Evolutionary conservation across 768 basidiomycete species (phyloP).

Genomic region (Russula griseocarnosa): DNA sequence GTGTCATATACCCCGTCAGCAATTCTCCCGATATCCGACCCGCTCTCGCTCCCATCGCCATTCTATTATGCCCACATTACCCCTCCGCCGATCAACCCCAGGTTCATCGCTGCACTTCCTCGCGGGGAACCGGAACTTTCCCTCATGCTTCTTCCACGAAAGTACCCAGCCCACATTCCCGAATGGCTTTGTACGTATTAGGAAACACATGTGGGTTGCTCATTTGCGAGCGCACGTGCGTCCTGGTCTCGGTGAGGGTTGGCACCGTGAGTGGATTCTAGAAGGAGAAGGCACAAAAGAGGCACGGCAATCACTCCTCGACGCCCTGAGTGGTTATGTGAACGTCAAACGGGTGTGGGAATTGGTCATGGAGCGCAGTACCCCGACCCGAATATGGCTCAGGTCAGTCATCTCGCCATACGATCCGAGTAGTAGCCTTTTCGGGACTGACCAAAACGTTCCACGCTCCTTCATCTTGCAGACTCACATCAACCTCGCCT

Average conservation of each 20-base stretch:
- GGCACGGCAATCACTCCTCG: constrained; percentile 52
- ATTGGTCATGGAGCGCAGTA: constrained; percentile 58
- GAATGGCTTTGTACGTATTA: constrained; percentile 54
- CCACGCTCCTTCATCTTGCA: background rate
- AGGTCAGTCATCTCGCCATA: constrained; percentile 43
- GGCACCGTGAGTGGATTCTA: constrained; percentile 76
- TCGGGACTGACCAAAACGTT: background rate
- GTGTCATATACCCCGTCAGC: constrained; percentile 56
- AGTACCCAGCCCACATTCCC: constrained; percentile 62
- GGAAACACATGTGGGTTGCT: constrained; percentile 65
- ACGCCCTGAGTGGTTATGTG: constrained; percentile 45
- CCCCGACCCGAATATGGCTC: constrained; percentile 58
- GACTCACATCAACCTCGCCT: constrained; percentile 10
- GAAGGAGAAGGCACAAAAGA: constrained; percentile 74
- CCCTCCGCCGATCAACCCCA: constrained; percentile 35
- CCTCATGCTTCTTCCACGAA: constrained; percentile 43
- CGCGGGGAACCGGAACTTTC: constrained; percentile 39
- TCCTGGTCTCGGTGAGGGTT: constrained; percentile 55
- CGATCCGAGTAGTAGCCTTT: background rate
- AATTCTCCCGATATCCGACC: constrained; percentile 50
- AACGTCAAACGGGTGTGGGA: constrained; percentile 44
- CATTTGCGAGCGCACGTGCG: constrained; percentile 36
- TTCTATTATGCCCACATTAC: constrained; percentile 73
- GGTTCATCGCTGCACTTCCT: constrained; percentile 34
- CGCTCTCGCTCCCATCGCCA: constrained; percentile 66